A percentile compares a stretch with the other conserved stretches of the same genome.
Evolutionary conservation across 179 eudicot species (phyloP).

Genomic region (Amaranthus tricolor): DNA sequence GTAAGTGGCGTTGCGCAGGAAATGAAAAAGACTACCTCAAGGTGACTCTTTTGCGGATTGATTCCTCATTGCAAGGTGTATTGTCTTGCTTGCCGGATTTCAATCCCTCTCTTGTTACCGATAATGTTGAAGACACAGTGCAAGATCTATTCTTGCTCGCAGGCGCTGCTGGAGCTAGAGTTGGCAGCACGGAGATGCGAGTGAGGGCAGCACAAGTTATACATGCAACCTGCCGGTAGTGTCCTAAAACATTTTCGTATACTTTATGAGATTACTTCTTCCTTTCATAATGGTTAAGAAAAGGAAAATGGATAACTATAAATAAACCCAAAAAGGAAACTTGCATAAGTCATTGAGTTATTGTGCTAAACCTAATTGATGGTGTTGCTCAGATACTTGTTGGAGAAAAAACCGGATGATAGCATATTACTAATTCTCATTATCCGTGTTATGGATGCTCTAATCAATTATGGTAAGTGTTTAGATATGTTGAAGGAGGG

Average conservation of each 20-base stretch:
- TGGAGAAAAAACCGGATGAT: slow-evolving; percentile 91
- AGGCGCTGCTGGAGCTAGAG: slow-evolving; percentile 81
- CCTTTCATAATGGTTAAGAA: background rate
- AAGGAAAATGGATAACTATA: background rate
- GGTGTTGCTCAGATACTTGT: slow-evolving; percentile 56
- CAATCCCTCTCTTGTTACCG: slow-evolving; percentile 54
- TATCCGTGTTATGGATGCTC: slow-evolving; percentile 87
- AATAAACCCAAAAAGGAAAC: background rate
- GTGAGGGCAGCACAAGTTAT: slow-evolving; percentile 81
- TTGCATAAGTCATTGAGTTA: background rate
- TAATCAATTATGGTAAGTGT: slow-evolving; percentile 76
- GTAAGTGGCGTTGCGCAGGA: slow-evolving; percentile 45
- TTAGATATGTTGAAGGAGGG: background rate
- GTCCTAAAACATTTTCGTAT: slow-evolving; percentile 17
- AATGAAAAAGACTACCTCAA: slow-evolving; percentile 95
- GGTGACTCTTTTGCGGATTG: slow-evolving; percentile 88
- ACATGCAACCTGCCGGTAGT: slow-evolving; percentile 84
- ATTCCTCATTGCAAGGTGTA: slow-evolving; percentile 94
- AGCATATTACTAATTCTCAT: slow-evolving; percentile 85
- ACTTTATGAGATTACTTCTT: slow-evolving; percentile 3
- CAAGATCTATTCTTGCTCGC: slow-evolving; percentile 64
- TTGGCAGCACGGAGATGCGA: slow-evolving; percentile 78
- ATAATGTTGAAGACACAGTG: slow-evolving; percentile 49
- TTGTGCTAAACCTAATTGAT: slow-evolving; percentile 24
- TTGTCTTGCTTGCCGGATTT: slow-evolving; percentile 98